Percentiles rank a stretch among this genome's conserved stretches.
Conservation (phyloP, 306 rosid genomes). For the Trifolium dubium region DNA sequence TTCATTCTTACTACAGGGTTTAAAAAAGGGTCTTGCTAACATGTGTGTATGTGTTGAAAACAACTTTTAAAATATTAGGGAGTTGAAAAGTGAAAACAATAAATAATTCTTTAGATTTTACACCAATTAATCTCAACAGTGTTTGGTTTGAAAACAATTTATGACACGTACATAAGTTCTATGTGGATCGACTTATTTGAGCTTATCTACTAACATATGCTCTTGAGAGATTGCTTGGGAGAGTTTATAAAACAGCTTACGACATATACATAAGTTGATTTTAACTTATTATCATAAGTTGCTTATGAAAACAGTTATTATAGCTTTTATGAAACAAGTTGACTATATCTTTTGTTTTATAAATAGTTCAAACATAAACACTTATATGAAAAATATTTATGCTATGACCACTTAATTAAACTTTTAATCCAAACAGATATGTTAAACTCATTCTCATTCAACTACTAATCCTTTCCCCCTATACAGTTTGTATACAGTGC, state of each 20-base stretch:
- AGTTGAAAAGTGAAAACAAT: too few relatives aligned
- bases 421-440: not conserved
- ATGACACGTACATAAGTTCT: too few relatives aligned
- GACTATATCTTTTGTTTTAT: too few relatives aligned
- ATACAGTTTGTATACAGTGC: conserved; percentile 94
- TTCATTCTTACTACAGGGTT: conserved; percentile 1
- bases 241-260: too few relatives aligned
- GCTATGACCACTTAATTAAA: not conserved
- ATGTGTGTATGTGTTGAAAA: too few relatives aligned
- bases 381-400: not conserved
- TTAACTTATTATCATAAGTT: not conserved
- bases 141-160: too few relatives aligned
- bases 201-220: not conserved
- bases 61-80: too few relatives aligned
- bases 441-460: conserved; percentile 35
- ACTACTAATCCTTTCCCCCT: conserved; percentile 11
- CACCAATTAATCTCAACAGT: too few relatives aligned
- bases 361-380: not conserved
- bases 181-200: not conserved
- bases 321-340: not conserved
- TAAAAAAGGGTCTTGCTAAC: too few relatives aligned
- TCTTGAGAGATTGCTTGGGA: too few relatives aligned
- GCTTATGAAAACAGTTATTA: not conserved
- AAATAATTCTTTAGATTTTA: too few relatives aligned
- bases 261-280: too few relatives aligned